A percentile compares a stretch with the other conserved stretches of the same genome.
phyloP scores from a whole-genome alignment of 192 early-diverging fungal species.

The Hyaloraphidium curvatum region DNA sequence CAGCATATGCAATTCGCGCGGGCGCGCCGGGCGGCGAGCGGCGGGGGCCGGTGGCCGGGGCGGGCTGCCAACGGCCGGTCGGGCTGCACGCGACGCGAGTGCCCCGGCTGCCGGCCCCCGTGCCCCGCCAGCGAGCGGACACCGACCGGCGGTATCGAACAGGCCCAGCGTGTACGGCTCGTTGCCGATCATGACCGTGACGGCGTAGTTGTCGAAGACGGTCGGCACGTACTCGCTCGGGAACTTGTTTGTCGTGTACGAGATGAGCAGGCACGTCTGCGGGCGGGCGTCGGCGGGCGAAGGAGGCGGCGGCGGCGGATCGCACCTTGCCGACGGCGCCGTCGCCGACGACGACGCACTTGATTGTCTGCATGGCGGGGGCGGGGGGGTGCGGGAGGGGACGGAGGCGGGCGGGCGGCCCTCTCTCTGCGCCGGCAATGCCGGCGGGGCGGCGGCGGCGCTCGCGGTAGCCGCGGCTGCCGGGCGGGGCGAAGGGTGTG shows the following conservation, averaged over 20 bases:
- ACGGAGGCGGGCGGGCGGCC: too few relatives aligned
- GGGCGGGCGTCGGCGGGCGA: background rate
- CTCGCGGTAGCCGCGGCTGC: too few relatives aligned
- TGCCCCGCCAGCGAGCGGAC: background rate
- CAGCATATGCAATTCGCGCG: too few relatives aligned
- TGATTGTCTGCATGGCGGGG: slow-evolving; percentile 40
- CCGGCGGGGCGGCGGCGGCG: too few relatives aligned
- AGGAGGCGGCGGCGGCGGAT: background rate
- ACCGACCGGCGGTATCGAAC: slow-evolving; percentile 76
- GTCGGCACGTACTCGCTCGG: slow-evolving; percentile 93
- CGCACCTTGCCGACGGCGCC: slow-evolving; percentile 42
- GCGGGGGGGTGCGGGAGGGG: background rate
- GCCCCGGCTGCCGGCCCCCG: background rate
- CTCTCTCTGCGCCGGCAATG: too few relatives aligned
- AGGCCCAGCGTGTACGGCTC: slow-evolving; percentile 89
- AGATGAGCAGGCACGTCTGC: slow-evolving; percentile 76
- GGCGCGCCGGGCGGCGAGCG: too few relatives aligned
- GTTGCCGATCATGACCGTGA: slow-evolving; percentile 96
- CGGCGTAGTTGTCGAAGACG: slow-evolving; percentile 97
- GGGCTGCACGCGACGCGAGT: background rate
- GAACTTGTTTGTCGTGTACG: slow-evolving; percentile 92
- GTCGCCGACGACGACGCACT: slow-evolving; percentile 47
- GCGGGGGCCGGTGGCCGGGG: too few relatives aligned
- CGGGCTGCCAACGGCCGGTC: too few relatives aligned
- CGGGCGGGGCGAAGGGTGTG: too few relatives aligned